phyloP scores from a whole-genome alignment of 2,329 filamentous ascomycete species.

The Xylariaceae sp. region DNA sequence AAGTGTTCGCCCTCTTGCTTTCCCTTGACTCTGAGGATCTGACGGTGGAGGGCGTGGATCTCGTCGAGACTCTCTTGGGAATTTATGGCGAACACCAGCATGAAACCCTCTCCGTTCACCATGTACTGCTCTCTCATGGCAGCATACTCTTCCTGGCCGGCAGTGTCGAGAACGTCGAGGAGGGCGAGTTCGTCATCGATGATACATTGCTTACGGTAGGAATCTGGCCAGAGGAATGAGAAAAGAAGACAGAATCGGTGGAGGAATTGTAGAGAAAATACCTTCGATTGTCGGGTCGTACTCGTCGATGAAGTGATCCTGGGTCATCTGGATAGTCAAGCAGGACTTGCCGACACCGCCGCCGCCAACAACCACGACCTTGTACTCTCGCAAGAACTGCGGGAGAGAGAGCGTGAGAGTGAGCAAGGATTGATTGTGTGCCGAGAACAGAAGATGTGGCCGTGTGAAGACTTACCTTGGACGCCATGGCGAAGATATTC shows the following conservation, averaged over 20 bases:
- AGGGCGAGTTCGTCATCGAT: constrained; percentile 98
- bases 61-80: constrained; percentile 97
- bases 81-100: constrained; percentile 97
- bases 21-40: constrained; percentile 97
- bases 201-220: constrained; percentile 99
- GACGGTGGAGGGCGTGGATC: constrained; percentile 97
- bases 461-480: constrained; percentile 38
- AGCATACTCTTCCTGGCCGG: constrained; percentile 97
- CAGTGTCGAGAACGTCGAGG: constrained; percentile 96
- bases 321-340: constrained; percentile 93
- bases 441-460: neutral
- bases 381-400: constrained; percentile 86
- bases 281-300: constrained; percentile 99
- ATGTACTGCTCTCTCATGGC: constrained; percentile 99
- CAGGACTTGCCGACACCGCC: constrained; percentile 99
- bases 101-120: constrained; percentile 95
- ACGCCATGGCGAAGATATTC: constrained; percentile 35
- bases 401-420: constrained; percentile 17
- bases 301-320: constrained; percentile 98
- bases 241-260: neutral
- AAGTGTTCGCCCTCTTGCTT: constrained; percentile 80
- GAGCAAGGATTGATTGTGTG: neutral
- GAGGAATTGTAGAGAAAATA: constrained; percentile 38
- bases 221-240: constrained; percentile 58
- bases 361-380: constrained; percentile 93